These are phyloP conservation scores for Leccinum olivaceopallidum DNA, from an alignment of 768 basidiomycete genomes.

Conservation along the genomic window DNA sequence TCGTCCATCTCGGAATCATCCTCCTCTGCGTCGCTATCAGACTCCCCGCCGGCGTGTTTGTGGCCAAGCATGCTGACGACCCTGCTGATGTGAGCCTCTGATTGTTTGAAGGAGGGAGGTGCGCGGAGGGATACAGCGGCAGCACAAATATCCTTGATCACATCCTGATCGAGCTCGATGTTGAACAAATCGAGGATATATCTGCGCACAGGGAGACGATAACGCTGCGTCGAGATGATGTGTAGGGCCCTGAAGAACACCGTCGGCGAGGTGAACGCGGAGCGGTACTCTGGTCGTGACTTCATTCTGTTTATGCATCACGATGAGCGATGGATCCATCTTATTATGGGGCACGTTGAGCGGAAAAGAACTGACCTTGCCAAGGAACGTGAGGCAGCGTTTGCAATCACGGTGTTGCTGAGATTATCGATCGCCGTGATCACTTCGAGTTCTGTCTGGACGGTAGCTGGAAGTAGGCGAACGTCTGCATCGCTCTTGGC, in stretches of 20 bases:
- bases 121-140: constrained; percentile 53
- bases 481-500: constrained; percentile 35
- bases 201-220: constrained; percentile 87
- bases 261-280: constrained; percentile 73
- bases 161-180: constrained; percentile 66
- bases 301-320: constrained; percentile 58
- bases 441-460: constrained; percentile 77
- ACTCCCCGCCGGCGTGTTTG: no score
- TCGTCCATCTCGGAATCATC: no score
- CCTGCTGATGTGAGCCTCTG: constrained; percentile 44
- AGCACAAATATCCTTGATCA: constrained; percentile 55
- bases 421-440: constrained; percentile 91
- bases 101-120: constrained; percentile 43
- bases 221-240: constrained; percentile 85
- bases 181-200: constrained; percentile 95
- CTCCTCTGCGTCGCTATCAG: no score
- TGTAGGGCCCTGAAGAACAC: constrained; percentile 86
- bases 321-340: constrained; percentile 2
- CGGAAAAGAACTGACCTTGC: constrained; percentile 60
- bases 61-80: no score
- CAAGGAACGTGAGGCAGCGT: constrained; percentile 88
- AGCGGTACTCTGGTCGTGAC: constrained; percentile 69
- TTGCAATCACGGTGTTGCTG: constrained; percentile 94
- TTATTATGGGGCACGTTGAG: neutral
- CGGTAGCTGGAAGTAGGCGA: constrained; percentile 63